Percentiles rank a stretch among this genome's conserved stretches.
phyloP scores from a whole-genome alignment of 169 alveolate species.

The Perkinsus chesapeaki region DNA sequence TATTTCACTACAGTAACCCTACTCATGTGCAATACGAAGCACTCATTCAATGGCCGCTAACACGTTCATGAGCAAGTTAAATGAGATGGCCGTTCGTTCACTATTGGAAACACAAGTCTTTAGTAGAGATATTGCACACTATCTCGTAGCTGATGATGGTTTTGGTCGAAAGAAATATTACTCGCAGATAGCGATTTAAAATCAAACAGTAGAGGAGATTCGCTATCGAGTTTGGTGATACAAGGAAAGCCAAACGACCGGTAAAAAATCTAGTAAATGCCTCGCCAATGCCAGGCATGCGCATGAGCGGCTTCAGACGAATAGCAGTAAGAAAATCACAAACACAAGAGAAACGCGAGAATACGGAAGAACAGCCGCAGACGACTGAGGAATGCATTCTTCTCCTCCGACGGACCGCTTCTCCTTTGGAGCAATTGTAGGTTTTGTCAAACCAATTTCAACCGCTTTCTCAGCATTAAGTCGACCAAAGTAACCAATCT shows the following conservation, averaged over 20 bases:
- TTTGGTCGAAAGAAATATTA: too few relatives aligned
- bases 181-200: too few relatives aligned
- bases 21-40: too few relatives aligned
- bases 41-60: too few relatives aligned
- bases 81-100: too few relatives aligned
- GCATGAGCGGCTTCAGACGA: background rate
- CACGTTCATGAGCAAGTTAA: too few relatives aligned
- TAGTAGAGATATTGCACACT: background rate
- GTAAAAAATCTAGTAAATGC: background rate
- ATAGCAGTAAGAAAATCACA: background rate
- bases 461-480: background rate
- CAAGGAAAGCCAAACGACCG: background rate
- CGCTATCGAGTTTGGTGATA: too few relatives aligned
- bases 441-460: background rate
- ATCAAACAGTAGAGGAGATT: too few relatives aligned
- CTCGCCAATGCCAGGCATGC: background rate
- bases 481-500: background rate
- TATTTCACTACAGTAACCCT: too few relatives aligned
- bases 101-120: background rate
- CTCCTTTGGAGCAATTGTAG: background rate
- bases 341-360: background rate
- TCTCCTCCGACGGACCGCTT: conserved; percentile 14
- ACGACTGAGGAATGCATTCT: background rate
- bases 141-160: background rate
- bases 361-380: background rate